Evolutionary conservation across 495 filamentous ascomycete species (phyloP).

Genomic region (Penicillium bovifimosum): DNA sequence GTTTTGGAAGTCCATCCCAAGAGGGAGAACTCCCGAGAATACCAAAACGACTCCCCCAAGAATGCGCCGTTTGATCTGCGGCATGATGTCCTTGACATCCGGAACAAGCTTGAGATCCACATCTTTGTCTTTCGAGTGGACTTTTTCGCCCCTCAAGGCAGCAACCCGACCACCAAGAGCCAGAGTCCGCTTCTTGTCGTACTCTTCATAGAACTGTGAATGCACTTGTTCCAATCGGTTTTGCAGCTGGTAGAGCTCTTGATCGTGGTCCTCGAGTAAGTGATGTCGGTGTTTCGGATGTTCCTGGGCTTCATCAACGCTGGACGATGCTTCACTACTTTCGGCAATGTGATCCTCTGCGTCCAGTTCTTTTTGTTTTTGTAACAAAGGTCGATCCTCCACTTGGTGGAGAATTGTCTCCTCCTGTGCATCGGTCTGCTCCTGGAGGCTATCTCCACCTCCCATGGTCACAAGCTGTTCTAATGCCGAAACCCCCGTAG

Average conservation of each 20-base stretch:
- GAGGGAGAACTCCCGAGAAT: slow-evolving; percentile 82
- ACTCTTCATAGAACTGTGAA: slow-evolving; percentile 71
- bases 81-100: slow-evolving; percentile 78
- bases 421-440: slow-evolving; percentile 76
- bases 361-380: slow-evolving; percentile 84
- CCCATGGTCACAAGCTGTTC: slow-evolving; percentile 75
- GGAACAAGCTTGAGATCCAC: slow-evolving; percentile 68
- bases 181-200: slow-evolving; percentile 50
- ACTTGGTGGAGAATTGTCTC: slow-evolving; percentile 84
- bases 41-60: slow-evolving; percentile 68
- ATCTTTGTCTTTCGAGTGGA: slow-evolving; percentile 43
- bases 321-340: slow-evolving; percentile 32
- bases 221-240: slow-evolving; percentile 71
- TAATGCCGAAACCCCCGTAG: slow-evolving; percentile 50
- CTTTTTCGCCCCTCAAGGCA: slow-evolving; percentile 51
- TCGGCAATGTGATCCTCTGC: slow-evolving; percentile 66
- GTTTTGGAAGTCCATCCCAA: slow-evolving; percentile 67
- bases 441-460: slow-evolving; percentile 64
- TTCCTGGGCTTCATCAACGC: slow-evolving; percentile 40
- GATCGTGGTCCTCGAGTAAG: slow-evolving; percentile 77
- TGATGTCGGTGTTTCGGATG: slow-evolving; percentile 59
- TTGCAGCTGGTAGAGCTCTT: slow-evolving; percentile 70
- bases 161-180: slow-evolving; percentile 55
- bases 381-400: slow-evolving; percentile 76
- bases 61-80: slow-evolving; percentile 64